Evolutionary conservation across 306 rosid genomes (phyloP), one percentile per base, ranked within the genome.

Genomic region (Prunus davidiana): DNA sequence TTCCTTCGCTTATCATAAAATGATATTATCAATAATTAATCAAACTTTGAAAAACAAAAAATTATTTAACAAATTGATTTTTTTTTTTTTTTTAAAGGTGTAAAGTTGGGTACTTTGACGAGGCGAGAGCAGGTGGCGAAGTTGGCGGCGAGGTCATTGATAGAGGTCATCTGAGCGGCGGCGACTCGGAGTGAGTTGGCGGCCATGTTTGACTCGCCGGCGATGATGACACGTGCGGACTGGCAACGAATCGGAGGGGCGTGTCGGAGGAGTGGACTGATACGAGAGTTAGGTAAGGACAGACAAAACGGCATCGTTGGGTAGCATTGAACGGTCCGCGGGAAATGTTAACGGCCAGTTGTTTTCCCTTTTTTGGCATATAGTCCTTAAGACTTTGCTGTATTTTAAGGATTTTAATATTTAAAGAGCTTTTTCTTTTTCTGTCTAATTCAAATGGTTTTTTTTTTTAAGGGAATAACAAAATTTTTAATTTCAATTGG

Each of bases 141-240:
- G 81, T 92, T 95, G 60, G 88, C 77, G 45, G 90, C 92, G 69
- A 92, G 81, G 78, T 91, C 97, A 78, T 84, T 91, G 84, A 87
- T 58, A 81, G 99, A 95, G 55, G 96, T 91, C 97, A 95, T 95
- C 86, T 95, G 97, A 75, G 90, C 97, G 14, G 96, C 99, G 51
- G 99, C 99, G 38, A 95, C 93, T 79, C 97, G 84, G 81, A 91
- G 72, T 12, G 97, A 75, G 86, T 79, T 86, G 27, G 84, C 55
- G 58, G 92, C 85, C 99, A 91, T 93, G 80, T 82, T 45, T n/a
- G 82, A 81, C 49, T 64, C 84, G 74, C 80, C 81, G 67, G 81
- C 51, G 64, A 45, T 3, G 7, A 71, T 8, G 6, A 78, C 75
- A 6, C 32, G 67, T 9, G 68, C 20, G 52, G 54, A 69, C 15